phyloP scores from a whole-genome alignment of 352 stramenopile genomes.

The Globisporangium acanthophoron region DNA sequence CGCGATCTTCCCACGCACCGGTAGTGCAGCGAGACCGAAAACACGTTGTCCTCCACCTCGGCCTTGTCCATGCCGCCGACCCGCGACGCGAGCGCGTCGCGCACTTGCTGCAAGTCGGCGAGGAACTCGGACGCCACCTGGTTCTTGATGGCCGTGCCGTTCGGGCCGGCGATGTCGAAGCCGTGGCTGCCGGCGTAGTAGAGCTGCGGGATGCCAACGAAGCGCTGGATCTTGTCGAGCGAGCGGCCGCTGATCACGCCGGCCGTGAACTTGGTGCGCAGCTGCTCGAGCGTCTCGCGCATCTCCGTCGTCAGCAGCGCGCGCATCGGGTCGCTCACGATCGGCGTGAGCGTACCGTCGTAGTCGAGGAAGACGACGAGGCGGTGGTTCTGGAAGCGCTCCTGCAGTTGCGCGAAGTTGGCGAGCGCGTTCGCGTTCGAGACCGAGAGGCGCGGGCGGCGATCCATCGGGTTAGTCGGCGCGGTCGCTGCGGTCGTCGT shows the following conservation, averaged over 20 bases:
- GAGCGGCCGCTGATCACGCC: conserved; percentile 85
- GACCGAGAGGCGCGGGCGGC: conserved; percentile 49
- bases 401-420: conserved; percentile 58
- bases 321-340: conserved; percentile 82
- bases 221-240: conserved; percentile 86
- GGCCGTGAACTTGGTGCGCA: conserved; percentile 77
- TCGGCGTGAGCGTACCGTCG: conserved; percentile 87
- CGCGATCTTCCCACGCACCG: conserved; percentile 26
- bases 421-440: conserved; percentile 66
- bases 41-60: conserved; percentile 87
- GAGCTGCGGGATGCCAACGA: conserved; percentile 82
- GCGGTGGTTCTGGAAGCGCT: conserved; percentile 43
- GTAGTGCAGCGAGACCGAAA: conserved; percentile 88
- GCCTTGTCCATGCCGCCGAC: conserved; percentile 51
- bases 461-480: neutral
- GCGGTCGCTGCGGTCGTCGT: neutral
- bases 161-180: conserved; percentile 84
- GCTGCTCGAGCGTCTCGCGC: conserved; percentile 66
- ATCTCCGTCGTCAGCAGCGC: conserved; percentile 63
- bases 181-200: conserved; percentile 89
- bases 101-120: conserved; percentile 48
- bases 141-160: conserved; percentile 79
- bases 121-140: conserved; percentile 78
- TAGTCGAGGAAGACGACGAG: conserved; percentile 89
- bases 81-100: conserved; percentile 37